Evolutionary conservation across 306 rosid genomes (phyloP), one percentile per base, ranked within the genome.

Genomic region (Hylodesmum podocarpum): DNA sequence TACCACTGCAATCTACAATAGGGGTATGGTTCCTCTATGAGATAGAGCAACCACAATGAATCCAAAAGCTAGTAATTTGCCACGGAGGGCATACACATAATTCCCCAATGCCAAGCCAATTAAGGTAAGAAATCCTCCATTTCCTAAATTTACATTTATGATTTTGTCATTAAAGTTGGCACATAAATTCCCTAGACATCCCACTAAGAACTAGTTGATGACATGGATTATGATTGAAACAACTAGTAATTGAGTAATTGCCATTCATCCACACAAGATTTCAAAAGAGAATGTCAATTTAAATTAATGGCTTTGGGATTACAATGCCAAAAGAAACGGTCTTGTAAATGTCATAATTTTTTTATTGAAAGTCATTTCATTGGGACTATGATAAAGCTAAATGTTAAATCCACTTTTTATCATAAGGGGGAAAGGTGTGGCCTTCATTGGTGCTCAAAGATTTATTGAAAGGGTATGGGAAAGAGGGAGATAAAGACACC

Each of bases 361-460:
- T 71, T 36, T 76, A 50, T 71, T 58, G 90, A 61, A 85, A 81
- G 72, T 47, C 76, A 89, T 73, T 79, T 57, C 73, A 47, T 43
- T 62, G 75, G 25, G 55, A 70, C 65, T 1, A 46, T 1, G 8
- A 2, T 47, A 83, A 79, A 85, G 87, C 73, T 78, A 11, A 31
- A 31, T 71, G 83, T 64, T 70, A 72, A 83, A 81, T 83, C 81
- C 51, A 53, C 75, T 61, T 37, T 75, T 67, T 76, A 61, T 59
- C 15, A 24, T 74, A 61, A 36, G 51, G 58, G 55, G 47, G 24
- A 85, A 82, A 79, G 87, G 46, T n/a, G 59, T 43, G 83, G 80
- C 18, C 70, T 81, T 87, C 74, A 89, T 87, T 87, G 87, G 93
- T 75, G 82, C 81, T 31, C 72, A 68, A 80, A 82, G 82, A 73